phyloP scores from a whole-genome alignment of 257 asterid species.

The Solanum corneliomulleri region DNA sequence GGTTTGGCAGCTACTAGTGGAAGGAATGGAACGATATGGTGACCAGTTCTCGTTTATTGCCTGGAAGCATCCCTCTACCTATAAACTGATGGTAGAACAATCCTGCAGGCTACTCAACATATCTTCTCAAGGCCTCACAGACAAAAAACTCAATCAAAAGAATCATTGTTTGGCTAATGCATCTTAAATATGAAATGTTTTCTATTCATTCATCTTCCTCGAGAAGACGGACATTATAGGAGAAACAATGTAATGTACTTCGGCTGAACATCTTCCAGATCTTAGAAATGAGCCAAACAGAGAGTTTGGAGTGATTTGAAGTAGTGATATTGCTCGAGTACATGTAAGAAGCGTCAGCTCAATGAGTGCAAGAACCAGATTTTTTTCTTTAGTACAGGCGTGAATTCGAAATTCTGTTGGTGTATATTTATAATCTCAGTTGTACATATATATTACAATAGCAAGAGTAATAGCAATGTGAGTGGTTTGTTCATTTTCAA shows the following conservation, averaged over 20 bases:
- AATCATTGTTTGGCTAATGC: slow-evolving; percentile 5
- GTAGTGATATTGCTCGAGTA: background rate
- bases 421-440: background rate
- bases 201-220: background rate
- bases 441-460: background rate
- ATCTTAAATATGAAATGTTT: background rate
- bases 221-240: background rate
- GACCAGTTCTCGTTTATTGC: slow-evolving; percentile 23
- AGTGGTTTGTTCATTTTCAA: background rate
- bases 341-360: background rate
- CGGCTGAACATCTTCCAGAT: background rate
- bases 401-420: background rate
- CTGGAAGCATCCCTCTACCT: slow-evolving; percentile 19
- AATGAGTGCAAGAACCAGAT: background rate
- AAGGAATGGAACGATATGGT: slow-evolving; percentile 18
- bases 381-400: background rate
- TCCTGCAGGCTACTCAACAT: slow-evolving; percentile 17
- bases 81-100: slow-evolving; percentile 19
- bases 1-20: slow-evolving; percentile 24
- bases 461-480: background rate
- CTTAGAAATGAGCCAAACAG: background rate
- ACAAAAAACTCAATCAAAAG: background rate
- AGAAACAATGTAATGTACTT: background rate
- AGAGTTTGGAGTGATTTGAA: background rate
- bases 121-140: background rate